phyloP scores from a whole-genome alignment of 768 basidiomycete genomes.

The Omphalotus guepiniiformis region DNA sequence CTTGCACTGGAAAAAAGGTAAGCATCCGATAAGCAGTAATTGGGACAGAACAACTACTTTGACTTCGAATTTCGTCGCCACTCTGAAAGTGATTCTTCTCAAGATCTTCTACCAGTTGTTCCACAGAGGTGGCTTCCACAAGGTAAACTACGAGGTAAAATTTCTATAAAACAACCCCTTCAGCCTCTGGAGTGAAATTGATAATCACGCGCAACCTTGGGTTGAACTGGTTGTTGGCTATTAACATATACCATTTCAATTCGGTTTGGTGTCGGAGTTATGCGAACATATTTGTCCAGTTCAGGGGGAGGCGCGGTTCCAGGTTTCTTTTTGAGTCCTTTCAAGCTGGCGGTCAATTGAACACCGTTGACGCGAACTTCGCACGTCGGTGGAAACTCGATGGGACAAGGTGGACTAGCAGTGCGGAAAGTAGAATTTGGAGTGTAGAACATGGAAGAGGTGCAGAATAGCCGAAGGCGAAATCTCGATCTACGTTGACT shows the following conservation, averaged over 20 bases:
- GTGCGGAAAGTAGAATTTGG: constrained; percentile 49
- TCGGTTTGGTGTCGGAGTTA: constrained; percentile 48
- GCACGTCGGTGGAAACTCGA: constrained; percentile 90
- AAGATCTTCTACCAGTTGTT: constrained; percentile 64
- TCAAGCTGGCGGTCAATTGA: constrained; percentile 69
- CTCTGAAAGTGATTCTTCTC: constrained; percentile 63
- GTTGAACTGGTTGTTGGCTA: constrained; percentile 69
- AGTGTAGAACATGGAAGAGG: constrained; percentile 72
- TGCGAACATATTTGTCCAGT: constrained; percentile 38
- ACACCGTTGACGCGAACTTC: constrained; percentile 83
- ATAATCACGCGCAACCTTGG: constrained; percentile 50
- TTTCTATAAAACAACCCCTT: constrained; percentile 47
- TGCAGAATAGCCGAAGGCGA: constrained; percentile 86
- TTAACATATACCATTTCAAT: constrained; percentile 91
- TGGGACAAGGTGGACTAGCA: constrained; percentile 54
- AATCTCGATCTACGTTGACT: constrained; percentile 51
- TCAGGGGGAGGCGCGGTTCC: constrained; percentile 93
- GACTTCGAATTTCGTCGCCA: constrained; percentile 57
- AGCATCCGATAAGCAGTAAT: too few species aligned
- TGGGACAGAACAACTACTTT: constrained; percentile 46
- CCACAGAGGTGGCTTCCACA: constrained; percentile 72
- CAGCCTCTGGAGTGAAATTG: background rate
- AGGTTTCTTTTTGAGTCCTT: constrained; percentile 93
- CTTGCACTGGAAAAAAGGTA: constrained; percentile 46
- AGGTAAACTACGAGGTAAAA: constrained; percentile 84